Base-by-base conservation (phyloP, 306 rosid genomes). In the Rosa multiflora region DNA sequence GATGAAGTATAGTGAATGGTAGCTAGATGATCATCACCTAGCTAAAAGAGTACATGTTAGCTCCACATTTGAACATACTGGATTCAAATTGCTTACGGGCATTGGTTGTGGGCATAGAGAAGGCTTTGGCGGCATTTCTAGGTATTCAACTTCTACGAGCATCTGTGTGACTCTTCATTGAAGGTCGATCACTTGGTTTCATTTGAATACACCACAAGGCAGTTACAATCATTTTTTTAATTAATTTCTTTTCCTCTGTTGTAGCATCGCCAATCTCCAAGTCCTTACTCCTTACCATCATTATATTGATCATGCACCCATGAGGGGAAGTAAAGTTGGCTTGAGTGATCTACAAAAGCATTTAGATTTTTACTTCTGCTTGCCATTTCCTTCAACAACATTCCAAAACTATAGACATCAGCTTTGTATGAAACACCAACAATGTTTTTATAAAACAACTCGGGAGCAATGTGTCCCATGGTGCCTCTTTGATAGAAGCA, bases 141-240 rank as follows among this genome's bases (percentile, higher is more conserved):
- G 67, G 37, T 13, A 2, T 23, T 26, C 17, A 26, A 61, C 67
- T 61, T 40, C 39, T 61, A 51, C 76, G 14, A 73, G 63, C 76
- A 73, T 73, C 26, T 73, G 26, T 35, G 52, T 52, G 17, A 73
- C 76, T 73, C 6, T 18, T 52, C 63, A 73, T 73, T 35, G 76
- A 17, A 17, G 49, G 76, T 11, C 76, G 76, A 73, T 73, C 76
- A 49, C 66, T 51, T 32, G 64, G 76, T 63, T 52, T 73, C 76
- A 73, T 15, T 52, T 73, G 76, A 5, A 72, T 51, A 29, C 20
- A 62, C 67, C 67, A 62, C 1, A 26, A 26, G 2, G 40, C 67
- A 4, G 67, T 26, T 61, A 61, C 3, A 61, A 61, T 17, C 67
- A 11, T 26, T 2, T 61, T 61, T 26, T 48, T 47, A 2, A 46